phyloP scores from a whole-genome alignment of 2,329 filamentous ascomycete genomes.

The Claviceps capensis region DNA sequence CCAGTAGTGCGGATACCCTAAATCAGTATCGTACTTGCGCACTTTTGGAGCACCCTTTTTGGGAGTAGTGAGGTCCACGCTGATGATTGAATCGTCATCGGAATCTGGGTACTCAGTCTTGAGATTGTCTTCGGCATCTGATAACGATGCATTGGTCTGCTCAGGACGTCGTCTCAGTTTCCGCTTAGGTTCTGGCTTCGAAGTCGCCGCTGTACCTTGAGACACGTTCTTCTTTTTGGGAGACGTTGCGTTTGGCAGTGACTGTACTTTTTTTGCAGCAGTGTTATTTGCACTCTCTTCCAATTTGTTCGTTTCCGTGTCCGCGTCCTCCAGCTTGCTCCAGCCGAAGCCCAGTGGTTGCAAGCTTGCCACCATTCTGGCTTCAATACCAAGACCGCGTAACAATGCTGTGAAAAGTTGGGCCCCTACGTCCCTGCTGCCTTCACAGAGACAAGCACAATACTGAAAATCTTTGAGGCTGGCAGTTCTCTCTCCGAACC shows the following conservation, averaged over 20 bases:
- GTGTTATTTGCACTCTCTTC: not conserved
- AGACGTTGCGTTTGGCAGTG: slow-evolving; percentile 5
- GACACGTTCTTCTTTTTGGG: slow-evolving; percentile 1
- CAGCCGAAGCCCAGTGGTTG: slow-evolving; percentile 85
- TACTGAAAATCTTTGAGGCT: slow-evolving; percentile 53
- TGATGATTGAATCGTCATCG: slow-evolving; percentile 46
- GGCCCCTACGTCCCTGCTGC: slow-evolving; percentile 76
- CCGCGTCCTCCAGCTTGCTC: slow-evolving; percentile 73
- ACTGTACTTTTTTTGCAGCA: not conserved
- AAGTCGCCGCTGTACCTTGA: slow-evolving; percentile 1
- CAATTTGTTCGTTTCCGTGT: slow-evolving; percentile 27
- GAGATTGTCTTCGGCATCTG: slow-evolving; percentile 31
- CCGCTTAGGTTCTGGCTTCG: not conserved
- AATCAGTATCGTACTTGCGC: slow-evolving; percentile 56
- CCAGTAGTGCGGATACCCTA: slow-evolving; percentile 86
- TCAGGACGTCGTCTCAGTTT: not conserved
- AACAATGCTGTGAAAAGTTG: slow-evolving; percentile 83
- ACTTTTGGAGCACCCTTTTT: slow-evolving; percentile 22
- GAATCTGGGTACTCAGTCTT: slow-evolving; percentile 29
- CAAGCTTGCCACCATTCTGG: slow-evolving; percentile 69
- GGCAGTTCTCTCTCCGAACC: slow-evolving; percentile 66
- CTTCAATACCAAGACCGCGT: slow-evolving; percentile 67
- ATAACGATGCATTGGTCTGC: not conserved
- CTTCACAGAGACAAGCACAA: slow-evolving; percentile 55
- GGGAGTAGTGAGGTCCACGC: slow-evolving; percentile 30